Conservation (phyloP, 2,329 filamentous ascomycete species). For the Calonectria pteridis region DNA sequence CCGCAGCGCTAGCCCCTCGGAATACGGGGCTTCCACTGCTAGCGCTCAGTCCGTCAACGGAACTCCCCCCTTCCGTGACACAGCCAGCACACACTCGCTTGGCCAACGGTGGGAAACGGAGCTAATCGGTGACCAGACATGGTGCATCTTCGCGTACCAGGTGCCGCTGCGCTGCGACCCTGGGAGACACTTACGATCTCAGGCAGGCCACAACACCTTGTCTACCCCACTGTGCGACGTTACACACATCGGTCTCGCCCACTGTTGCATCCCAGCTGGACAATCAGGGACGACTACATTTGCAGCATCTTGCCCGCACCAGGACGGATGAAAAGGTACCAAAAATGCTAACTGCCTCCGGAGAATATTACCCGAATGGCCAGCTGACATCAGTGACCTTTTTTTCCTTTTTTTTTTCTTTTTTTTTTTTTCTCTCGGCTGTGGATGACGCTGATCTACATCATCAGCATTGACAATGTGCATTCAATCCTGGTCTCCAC, state of each 20-base stretch:
- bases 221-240: not conserved
- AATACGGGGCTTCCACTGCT: constrained; percentile 41
- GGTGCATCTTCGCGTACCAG: not conserved
- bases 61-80: constrained; percentile 37
- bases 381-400: not conserved
- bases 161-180: not conserved
- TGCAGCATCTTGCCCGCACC: constrained; percentile 6
- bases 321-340: not conserved
- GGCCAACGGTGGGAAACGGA: constrained; percentile 27
- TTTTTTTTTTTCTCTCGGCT: not conserved
- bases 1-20: constrained; percentile 36
- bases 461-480: not conserved
- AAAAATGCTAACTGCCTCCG: not conserved
- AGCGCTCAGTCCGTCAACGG: constrained; percentile 40
- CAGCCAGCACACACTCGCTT: constrained; percentile 28
- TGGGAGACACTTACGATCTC: not conserved
- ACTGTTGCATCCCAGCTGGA: not conserved
- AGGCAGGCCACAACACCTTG: not conserved
- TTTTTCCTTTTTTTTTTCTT: not conserved
- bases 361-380: not conserved
- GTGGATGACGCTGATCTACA: not conserved
- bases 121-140: constrained; percentile 29
- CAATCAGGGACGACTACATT: constrained; percentile 1
- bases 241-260: not conserved
- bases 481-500: not conserved